Evolutionary conservation across 306 rosid species (phyloP), one percentile per base, ranked within the genome.

Genomic region (Gastrolobium bilobum): DNA sequence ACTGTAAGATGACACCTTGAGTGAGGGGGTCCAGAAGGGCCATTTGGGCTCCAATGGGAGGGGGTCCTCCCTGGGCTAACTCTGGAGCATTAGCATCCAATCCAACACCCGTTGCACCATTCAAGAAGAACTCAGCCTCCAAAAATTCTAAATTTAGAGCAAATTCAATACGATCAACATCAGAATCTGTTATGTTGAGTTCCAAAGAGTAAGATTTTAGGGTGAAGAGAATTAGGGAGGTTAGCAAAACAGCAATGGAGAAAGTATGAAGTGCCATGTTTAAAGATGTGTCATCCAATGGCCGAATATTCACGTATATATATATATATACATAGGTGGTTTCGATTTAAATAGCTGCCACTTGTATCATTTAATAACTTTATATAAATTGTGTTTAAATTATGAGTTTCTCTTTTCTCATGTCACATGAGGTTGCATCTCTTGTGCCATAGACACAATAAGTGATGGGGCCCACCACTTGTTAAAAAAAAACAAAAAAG

Each of bases 111-210:
- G 82, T 66, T 34, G 93, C 48, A 14, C 90, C 93, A 77, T 30
- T 80, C 39, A 92, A 66, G 65, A 90, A 88, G 85, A 92, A 88
- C 56, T 92, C 97, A 1, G 95, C 97, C 67, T 92, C 94, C 60
- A 88, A 65, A n/a, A 58, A 92, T 85, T 92, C 94, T 47, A 90
- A 85, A 60, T 92, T 90, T 4, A 92, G 76, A 11, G 97, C 82
- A 56, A 90, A 88, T 43, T 90, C 94, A 6, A 92, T 30, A 20
- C 82, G 81, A 76, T 92, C 91, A 7, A 11, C 69, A 66, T 89
- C 91, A 2, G 78, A 43, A 6, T 4, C 26, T 20, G 26, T 20
- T 20, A 20, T 20, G 26, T 20, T 20, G 26, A 20, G 26, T 20
- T 38, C 42, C 6, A 38, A 38, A 38, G 42, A 59, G 35, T 52